Base-by-base conservation (phyloP, 495 filamentous ascomycete species). In the Immersiella caudata region DNA sequence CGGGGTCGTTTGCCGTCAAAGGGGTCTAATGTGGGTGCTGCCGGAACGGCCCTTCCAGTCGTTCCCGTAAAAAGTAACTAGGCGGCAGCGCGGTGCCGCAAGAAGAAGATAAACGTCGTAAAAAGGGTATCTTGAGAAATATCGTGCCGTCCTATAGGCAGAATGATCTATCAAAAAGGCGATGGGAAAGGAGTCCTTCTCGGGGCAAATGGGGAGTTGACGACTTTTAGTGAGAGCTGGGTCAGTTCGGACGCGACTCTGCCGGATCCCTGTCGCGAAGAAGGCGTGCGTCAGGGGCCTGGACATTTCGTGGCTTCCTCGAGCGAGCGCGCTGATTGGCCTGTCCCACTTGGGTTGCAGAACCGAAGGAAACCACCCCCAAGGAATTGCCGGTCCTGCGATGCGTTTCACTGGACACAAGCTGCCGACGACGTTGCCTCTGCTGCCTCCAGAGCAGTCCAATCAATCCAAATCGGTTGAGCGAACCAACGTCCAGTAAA, bases 281-380 rank as follows among this genome's bases (percentile, higher is more conserved):
- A 27, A 68, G 69, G 69, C 70, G 67, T 71, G 70, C 65, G 67
- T 71, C 67, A 67, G 67, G 67, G 67, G 67, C 55, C 58, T 21
- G 33, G 67, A 65, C 64, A 62, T 69, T 56, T 64, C n/a, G 66
- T 59, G 61, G 54, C 52, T 35, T n/a, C 18, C 36, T 46, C 11
- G 14, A 46, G 40, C 40, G 40, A 46, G 40, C 40, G 20, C 14
- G 51, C 25, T 67, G 49, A 67, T 67, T 67, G 65, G 65, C 36
- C 40, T 49, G 58, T 51, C 56, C 58, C 51, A 56, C 59, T 22
- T 24, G 20, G 56, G 20, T 60, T 27, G 20, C 33, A 40, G 58
- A 33, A 21, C 9, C 22, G 56, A 18, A 59, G 24, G 56, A 59
- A 59, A 50, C 25, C 24, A 51, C 46, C 24, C 60, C 60, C 60